Evolutionary conservation across 176 grass and related monocot genomes (phyloP).

Genomic region (Urochloa ruziziensis): DNA sequence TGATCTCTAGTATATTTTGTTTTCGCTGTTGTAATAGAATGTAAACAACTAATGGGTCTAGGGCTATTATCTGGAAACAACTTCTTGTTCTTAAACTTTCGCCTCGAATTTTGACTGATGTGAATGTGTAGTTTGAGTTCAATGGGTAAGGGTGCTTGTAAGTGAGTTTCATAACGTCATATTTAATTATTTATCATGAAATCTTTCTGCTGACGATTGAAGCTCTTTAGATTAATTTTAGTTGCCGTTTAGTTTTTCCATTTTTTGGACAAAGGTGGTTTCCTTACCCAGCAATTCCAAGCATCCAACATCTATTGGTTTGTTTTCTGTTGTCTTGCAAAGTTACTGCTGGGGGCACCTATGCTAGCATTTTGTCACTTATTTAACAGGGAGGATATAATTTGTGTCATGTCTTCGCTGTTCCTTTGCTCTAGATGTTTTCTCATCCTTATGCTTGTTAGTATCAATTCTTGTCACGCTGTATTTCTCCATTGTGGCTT

Average conservation of each 20-base stretch:
- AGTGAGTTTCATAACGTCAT: background rate
- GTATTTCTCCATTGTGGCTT: background rate
- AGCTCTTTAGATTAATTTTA: background rate
- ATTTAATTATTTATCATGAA: background rate
- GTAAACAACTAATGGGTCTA: background rate
- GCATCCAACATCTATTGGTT: background rate
- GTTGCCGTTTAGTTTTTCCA: background rate
- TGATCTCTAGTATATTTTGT: background rate
- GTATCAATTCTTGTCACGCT: background rate
- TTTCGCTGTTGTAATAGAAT: background rate
- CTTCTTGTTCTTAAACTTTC: background rate
- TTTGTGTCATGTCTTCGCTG: background rate
- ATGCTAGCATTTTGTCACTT: background rate
- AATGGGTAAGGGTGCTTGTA: background rate
- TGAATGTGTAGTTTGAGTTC: background rate
- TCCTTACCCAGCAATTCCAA: background rate
- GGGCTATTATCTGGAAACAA: background rate
- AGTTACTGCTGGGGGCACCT: background rate
- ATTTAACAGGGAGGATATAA: background rate
- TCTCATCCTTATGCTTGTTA: background rate
- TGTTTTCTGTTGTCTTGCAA: background rate
- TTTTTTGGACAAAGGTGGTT: background rate
- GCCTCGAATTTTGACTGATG: background rate
- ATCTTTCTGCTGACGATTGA: background rate
- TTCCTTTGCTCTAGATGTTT: constrained; percentile 4